A percentile compares a stretch with the other conserved stretches of the same genome.
These are phyloP conservation scores for Fibroporia radiculosa DNA, from an alignment of 768 basidiomycete species.

Conservation along the genomic window DNA sequence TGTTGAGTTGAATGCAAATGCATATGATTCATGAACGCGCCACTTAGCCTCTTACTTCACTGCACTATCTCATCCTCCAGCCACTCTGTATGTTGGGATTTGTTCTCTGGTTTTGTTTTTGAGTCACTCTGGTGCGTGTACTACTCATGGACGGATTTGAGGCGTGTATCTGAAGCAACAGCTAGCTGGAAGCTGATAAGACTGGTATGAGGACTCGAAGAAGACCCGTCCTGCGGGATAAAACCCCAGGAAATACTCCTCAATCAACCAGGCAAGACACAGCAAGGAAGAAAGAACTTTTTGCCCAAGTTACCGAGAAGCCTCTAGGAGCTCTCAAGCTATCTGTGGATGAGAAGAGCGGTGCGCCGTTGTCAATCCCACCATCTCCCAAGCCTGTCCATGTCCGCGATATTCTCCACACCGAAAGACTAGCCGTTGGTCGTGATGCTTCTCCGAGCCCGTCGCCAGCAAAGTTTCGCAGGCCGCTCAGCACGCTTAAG, in stretches of 20 bases:
- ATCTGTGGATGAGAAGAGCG: neutral
- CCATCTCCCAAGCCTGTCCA: neutral
- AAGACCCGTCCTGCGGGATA: conserved; percentile 16
- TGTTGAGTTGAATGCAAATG: too few relatives aligned
- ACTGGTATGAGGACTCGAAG: conserved; percentile 4
- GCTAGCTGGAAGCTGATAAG: too few relatives aligned
- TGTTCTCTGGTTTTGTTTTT: too few relatives aligned
- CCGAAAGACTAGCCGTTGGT: neutral
- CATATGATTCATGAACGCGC: too few relatives aligned
- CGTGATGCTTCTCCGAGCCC: neutral
- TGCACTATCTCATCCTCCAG: too few relatives aligned
- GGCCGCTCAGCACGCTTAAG: neutral
- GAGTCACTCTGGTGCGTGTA: too few relatives aligned
- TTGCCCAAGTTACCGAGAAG: neutral
- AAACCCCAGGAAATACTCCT: conserved; percentile 21
- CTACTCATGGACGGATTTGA: too few relatives aligned
- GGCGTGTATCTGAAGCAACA: too few relatives aligned
- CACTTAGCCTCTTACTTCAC: too few relatives aligned
- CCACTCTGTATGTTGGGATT: too few relatives aligned
- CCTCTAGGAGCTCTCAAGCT: neutral
- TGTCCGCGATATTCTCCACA: neutral
- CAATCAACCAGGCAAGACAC: conserved; percentile 8
- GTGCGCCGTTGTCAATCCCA: neutral
- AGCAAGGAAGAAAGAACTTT: neutral
- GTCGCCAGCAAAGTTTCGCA: neutral